Base-by-base conservation (phyloP, 495 filamentous ascomycete species). In the Xylaria sp. region DNA sequence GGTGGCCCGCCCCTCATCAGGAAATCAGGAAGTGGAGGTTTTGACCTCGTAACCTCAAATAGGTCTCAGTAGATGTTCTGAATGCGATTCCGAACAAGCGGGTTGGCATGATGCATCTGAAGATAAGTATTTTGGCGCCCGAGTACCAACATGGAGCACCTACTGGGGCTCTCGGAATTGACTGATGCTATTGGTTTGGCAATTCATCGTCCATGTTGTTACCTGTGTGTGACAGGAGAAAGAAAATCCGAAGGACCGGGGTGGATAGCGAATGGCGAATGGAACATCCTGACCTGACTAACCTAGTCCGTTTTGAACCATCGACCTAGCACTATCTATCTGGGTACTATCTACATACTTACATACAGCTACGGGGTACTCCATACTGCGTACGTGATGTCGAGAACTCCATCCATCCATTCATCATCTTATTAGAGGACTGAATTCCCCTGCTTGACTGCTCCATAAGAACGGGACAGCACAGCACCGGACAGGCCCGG, bases 321-420 rank as follows among this genome's bases (percentile, higher is more conserved):
- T 41, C 15, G 26, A 35, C 9, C 37, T 21, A 26, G n/a, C 21
- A 62, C 37, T 62, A 61, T 26, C 58, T 24, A 5, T 24, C 33
- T 17, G 29, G 26, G 21, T 53, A 29, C 17, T 19, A 29, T 2
- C 1, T 31, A 37, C 14, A 11, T 1, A 41, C 44, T 29, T 65
- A 41, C 64, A 19, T 55, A 35, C 48, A 40, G 37, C 59, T 21
- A 66, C 63, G 11, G 31, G 19, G 41, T 46, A n/a, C 6, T 8
- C 19, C 7, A 5, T 8, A 26, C 19, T 3, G 57, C n/a, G 24
- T 64, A 37, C 35, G 46, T 41, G 64, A 55, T 55, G 41, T 55
- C 64, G 15, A 29, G 64, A 55, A 35, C 21, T 26, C 35, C 64
- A 55, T 55, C 35, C 64, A 55, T 55, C 64, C 37, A 52, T 55